Conservation (phyloP, 768 basidiomycete genomes). For the Russula earlei region DNA sequence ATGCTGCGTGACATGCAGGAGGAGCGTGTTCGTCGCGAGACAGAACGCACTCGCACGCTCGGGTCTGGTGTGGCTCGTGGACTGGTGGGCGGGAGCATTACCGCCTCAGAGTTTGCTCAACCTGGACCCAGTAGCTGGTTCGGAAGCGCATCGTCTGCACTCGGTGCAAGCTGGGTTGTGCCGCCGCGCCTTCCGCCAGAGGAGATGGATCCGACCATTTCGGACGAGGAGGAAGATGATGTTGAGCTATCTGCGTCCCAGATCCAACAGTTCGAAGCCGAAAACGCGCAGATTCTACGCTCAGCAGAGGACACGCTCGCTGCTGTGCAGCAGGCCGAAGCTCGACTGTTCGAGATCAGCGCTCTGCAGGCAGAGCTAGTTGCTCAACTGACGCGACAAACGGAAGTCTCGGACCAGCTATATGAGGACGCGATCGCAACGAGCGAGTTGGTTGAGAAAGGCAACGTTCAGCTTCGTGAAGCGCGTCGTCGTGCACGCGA, state of each 20-base stretch:
- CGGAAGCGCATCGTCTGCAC: constrained; percentile 37
- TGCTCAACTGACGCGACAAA: constrained; percentile 78
- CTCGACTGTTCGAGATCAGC: constrained; percentile 86
- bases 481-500: constrained; percentile 83
- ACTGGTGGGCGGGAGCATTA: constrained; percentile 36
- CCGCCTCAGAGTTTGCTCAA: constrained; percentile 34
- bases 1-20: constrained; percentile 86
- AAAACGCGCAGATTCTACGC: constrained; percentile 80
- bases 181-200: constrained; percentile 28
- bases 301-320: constrained; percentile 79
- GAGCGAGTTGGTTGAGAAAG: constrained; percentile 77
- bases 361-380: constrained; percentile 89
- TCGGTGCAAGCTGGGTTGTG: constrained; percentile 37
- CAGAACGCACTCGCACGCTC: constrained; percentile 74
- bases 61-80: constrained; percentile 72
- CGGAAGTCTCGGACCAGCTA: constrained; percentile 85
- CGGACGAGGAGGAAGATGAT: constrained; percentile 61
- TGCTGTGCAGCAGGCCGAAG: constrained; percentile 87
- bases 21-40: constrained; percentile 79
- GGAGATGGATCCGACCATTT: constrained; percentile 37
- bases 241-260: constrained; percentile 77
- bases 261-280: constrained; percentile 86
- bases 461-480: constrained; percentile 84
- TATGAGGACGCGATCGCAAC: constrained; percentile 92
- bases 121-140: constrained; percentile 42